Base-by-base conservation (phyloP, 1,284 basidiomycete species). In the Violaceomyces palustris region DNA sequence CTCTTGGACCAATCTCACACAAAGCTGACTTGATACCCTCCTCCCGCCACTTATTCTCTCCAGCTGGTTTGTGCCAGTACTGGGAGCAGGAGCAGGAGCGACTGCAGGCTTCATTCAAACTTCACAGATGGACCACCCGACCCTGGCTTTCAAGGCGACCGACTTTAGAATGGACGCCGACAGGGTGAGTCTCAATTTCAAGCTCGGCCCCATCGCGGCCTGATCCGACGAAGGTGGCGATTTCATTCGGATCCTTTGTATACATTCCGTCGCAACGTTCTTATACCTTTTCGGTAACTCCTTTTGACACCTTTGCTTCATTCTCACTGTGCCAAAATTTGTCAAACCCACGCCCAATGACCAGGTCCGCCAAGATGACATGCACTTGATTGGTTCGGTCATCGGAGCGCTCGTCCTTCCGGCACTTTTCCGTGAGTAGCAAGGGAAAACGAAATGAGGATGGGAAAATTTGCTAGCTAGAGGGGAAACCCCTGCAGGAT, bases 381-480 rank as follows among this genome's bases (percentile, higher is more conserved):
- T 64, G 24, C 67, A 69, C 30, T 45, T 72, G 4, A 69, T 72
- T 23, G 69, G 69, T 3, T 32, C 41, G 10, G 64, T 69, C 3
- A 33, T 72, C 1, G 69, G 69, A 15, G 53, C 65, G 0, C 44
- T 72, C 12, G 30, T 66, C 3, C 40, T 67, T 1, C 69, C 69
- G 1, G 69, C 69, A 11, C 27, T 72, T 18, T 63, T 72, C 25
- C 31, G 45, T 54, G 27, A 17, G 55, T 50, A 6, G 11, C 21
- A 6, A n/a, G n/a, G n/a, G n/a, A n/a, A n/a, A n/a, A n/a, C n/a
- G n/a, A n/a, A n/a, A n/a, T n/a, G n/a, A n/a, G n/a, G n/a, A n/a
- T n/a, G n/a, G n/a, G n/a, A n/a, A n/a, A n/a, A n/a, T n/a, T n/a
- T n/a, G n/a, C n/a, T n/a, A n/a, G n/a, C n/a, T n/a, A n/a, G n/a